Evolutionary conservation across 2,329 filamentous ascomycete genomes (phyloP), one percentile per base, ranked within the genome.

Genomic region (Beauveria bassiana): DNA sequence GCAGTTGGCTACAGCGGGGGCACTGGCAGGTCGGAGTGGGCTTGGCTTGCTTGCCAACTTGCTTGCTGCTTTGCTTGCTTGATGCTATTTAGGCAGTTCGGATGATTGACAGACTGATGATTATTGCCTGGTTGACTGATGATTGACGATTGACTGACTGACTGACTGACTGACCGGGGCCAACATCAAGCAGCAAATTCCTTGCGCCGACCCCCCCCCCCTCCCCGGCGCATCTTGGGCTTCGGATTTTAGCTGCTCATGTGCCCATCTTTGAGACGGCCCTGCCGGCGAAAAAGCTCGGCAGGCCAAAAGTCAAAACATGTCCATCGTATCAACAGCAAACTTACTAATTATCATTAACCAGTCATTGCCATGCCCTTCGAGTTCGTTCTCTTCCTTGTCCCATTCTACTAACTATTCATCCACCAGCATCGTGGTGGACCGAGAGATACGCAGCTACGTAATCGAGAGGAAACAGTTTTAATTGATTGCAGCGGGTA

Each of bases 261-360:
- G 77, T 79, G 77, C 73, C 70, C 75, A 73, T 73, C 75, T 69
- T 72, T 70, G 71, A 77, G 74, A 76, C 74, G 71, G 69, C 71
- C 38, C 49, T 34, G 34, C 55, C 52, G 31, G 49, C 61, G 73
- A 74, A 74, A 77, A 73, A 63, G 70, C 69, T 72, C 74, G 73
- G 72, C 72, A 71, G 71, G 70, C 68, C 68, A 68, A 72, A 38
- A 73, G 38, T 45, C 6, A 60, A 60, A 45, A 43, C 47, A 45
- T 42, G 47, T 43, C 57, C 46, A 43, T 47, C 38, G 28, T 24
- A 69, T 70, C 67, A 70, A 70, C 65, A 42, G 51, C 38, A 38
- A 38, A 14, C 34, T 38, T 38, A 38, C 34, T 38, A 38, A 38
- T 38, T 38, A 38, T 38, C 34, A 38, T 38, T 22, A 52, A 38